These are phyloP conservation scores for Quercus dentata DNA, from an alignment of 306 rosid genomes.

Conservation along the genomic window DNA sequence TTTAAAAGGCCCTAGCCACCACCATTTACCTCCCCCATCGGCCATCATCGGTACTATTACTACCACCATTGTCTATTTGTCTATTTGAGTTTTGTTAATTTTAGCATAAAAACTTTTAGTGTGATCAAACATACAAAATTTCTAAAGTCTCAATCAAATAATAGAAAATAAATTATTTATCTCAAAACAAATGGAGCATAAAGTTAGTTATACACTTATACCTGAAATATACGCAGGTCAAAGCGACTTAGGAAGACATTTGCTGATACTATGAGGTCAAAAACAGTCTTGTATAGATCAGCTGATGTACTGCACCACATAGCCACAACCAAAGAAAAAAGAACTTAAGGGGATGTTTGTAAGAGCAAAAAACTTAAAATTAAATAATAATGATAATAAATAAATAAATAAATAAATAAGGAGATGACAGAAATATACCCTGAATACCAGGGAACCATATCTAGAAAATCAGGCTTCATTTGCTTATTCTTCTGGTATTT, in stretches of 20 bases:
- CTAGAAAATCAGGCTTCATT: slow-evolving; percentile 77
- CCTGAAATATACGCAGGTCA: slow-evolving; percentile 99
- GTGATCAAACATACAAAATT: too few relatives aligned
- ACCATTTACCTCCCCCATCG: too few relatives aligned
- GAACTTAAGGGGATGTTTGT: too few relatives aligned
- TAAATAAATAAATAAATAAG: not conserved
- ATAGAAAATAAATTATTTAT: too few relatives aligned
- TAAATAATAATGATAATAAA: not conserved
- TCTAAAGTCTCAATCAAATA: too few relatives aligned
- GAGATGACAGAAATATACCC: slow-evolving; percentile 46
- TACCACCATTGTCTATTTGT: too few relatives aligned
- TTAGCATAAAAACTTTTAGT: too few relatives aligned
- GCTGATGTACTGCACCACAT: slow-evolving; percentile 81
- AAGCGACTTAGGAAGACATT: slow-evolving; percentile 60
- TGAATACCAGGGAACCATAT: slow-evolving; percentile 99
- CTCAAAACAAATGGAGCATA: too few relatives aligned
- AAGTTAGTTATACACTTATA: not conserved
- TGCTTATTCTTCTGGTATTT: slow-evolving; percentile 75
- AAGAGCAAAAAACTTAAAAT: not conserved
- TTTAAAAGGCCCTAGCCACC: too few relatives aligned
- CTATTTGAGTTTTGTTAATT: too few relatives aligned
- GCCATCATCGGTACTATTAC: too few relatives aligned
- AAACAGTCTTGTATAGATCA: slow-evolving; percentile 94
- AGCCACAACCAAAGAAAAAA: not conserved
- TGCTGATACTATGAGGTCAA: slow-evolving; percentile 90